Conservation (phyloP, 352 stramenopile genomes). For the Phytophthora syringae region DNA sequence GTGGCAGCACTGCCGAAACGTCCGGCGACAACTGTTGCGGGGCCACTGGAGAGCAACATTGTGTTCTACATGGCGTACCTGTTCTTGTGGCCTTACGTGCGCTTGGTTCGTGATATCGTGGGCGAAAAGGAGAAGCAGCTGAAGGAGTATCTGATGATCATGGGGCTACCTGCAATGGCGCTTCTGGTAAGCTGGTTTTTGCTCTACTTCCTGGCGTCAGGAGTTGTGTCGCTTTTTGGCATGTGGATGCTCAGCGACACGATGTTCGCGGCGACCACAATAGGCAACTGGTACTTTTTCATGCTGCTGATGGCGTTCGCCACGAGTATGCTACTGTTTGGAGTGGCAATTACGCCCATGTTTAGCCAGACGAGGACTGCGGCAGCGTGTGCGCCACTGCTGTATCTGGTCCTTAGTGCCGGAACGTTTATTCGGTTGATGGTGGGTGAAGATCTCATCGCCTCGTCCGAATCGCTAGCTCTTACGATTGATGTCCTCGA, state of each 20-base stretch:
- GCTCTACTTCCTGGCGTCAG: constrained; percentile 76
- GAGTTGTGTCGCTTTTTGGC: constrained; percentile 55
- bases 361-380: constrained; percentile 80
- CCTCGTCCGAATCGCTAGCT: constrained; percentile 39
- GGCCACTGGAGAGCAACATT: constrained; percentile 67
- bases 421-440: constrained; percentile 61
- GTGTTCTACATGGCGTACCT: constrained; percentile 78
- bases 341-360: constrained; percentile 71
- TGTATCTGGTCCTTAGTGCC: constrained; percentile 68
- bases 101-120: constrained; percentile 88
- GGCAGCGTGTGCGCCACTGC: constrained; percentile 58
- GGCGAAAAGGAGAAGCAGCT: constrained; percentile 91
- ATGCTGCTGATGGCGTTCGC: constrained; percentile 65
- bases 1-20: constrained; percentile 50
- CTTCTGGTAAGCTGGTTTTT: constrained; percentile 82
- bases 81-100: constrained; percentile 89
- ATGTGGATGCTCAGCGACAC: constrained; percentile 58
- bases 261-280: constrained; percentile 64
- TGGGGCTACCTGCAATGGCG: constrained; percentile 79
- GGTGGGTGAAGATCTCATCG: constrained; percentile 56
- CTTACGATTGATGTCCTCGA: constrained; percentile 49
- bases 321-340: constrained; percentile 74
- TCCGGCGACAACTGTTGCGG: constrained; percentile 47
- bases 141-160: constrained; percentile 91
- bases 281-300: constrained; percentile 60